phyloP scores from a whole-genome alignment of 2,329 filamentous ascomycete species.

The Harringtonia aguacate region DNA sequence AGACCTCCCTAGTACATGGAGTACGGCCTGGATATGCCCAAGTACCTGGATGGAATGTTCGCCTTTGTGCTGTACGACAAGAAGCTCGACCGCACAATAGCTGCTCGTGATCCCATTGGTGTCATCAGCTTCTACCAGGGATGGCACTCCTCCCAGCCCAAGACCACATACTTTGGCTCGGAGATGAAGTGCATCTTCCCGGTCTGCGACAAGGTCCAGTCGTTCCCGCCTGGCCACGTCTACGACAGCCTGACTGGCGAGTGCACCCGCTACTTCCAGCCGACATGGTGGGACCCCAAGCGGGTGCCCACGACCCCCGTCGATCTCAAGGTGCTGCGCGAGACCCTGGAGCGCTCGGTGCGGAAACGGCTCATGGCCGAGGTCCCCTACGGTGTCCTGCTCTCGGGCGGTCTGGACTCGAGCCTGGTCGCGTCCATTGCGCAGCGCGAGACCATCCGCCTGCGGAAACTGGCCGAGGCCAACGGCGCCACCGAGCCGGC shows the following conservation, averaged over 20 bases:
- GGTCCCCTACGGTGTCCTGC: constrained; percentile 90
- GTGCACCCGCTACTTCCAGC: constrained; percentile 81
- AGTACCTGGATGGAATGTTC: constrained; percentile 97
- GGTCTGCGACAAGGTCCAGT: constrained; percentile 89
- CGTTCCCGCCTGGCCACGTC: constrained; percentile 90
- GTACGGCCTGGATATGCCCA: constrained; percentile 83
- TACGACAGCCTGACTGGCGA: constrained; percentile 89
- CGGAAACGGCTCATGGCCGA: constrained; percentile 98
- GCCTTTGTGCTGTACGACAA: constrained; percentile 98
- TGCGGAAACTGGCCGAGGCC: constrained; percentile 54
- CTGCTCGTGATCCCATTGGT: constrained; percentile 91
- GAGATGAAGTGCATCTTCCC: constrained; percentile 89
- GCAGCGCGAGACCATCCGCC: constrained; percentile 76
- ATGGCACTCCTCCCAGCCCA: constrained; percentile 72
- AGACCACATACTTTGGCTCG: constrained; percentile 88
- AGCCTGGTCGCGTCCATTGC: constrained; percentile 92
- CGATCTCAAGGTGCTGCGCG: constrained; percentile 72
- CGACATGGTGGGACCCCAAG: constrained; percentile 79
- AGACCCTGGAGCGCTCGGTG: constrained; percentile 79
- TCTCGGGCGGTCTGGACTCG: constrained; percentile 93
- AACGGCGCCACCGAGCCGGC: constrained; percentile 33
- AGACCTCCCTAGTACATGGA: constrained; percentile 68
- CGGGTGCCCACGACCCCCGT: constrained; percentile 70
- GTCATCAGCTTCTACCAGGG: constrained; percentile 97
- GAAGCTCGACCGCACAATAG: constrained; percentile 81